These are phyloP conservation scores for Keithomyces neogunnii DNA, from an alignment of 2,329 filamentous ascomycete species.

Conservation along the genomic window DNA sequence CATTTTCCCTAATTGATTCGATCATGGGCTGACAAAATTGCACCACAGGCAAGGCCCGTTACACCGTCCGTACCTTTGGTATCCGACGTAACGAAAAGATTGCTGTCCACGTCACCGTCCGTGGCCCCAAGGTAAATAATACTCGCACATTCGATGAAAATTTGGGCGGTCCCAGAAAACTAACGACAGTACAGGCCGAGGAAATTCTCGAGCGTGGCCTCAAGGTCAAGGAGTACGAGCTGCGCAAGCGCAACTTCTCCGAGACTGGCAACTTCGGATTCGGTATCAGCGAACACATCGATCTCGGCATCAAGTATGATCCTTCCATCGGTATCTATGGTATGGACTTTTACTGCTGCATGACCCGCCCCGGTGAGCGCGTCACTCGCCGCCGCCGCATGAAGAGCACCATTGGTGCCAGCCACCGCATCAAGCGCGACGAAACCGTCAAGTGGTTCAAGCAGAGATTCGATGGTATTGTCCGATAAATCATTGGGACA, in stretches of 20 bases:
- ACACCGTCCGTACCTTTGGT: slow-evolving; percentile 99
- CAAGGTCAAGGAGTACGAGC: slow-evolving; percentile 99
- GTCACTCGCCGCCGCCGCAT: slow-evolving; percentile 89
- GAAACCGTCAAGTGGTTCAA: slow-evolving; percentile 98
- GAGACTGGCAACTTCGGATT: slow-evolving; percentile 99
- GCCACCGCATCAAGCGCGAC: slow-evolving; percentile 85
- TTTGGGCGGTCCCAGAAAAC: not conserved
- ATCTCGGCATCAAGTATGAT: slow-evolving; percentile 99
- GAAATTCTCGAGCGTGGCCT: slow-evolving; percentile 99
- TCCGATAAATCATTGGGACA: slow-evolving; percentile 64
- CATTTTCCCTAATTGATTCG: not conserved
- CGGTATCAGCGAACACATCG: slow-evolving; percentile 99
- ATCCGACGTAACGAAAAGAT: slow-evolving; percentile 99
- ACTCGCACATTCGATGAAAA: not conserved
- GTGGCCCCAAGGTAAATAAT: slow-evolving; percentile 64
- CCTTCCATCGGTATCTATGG: slow-evolving; percentile 97
- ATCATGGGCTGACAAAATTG: slow-evolving; percentile 10
- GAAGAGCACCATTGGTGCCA: slow-evolving; percentile 77
- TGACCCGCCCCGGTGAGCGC: slow-evolving; percentile 98
- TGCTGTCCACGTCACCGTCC: slow-evolving; percentile 97
- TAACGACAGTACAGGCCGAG: slow-evolving; percentile 59
- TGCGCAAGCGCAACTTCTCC: slow-evolving; percentile 99
- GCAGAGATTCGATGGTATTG: slow-evolving; percentile 91
- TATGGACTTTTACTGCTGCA: slow-evolving; percentile 99
- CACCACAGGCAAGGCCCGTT: slow-evolving; percentile 85